Conservation (phyloP, 495 filamentous ascomycete species). For the Tetracladium setigerum region DNA sequence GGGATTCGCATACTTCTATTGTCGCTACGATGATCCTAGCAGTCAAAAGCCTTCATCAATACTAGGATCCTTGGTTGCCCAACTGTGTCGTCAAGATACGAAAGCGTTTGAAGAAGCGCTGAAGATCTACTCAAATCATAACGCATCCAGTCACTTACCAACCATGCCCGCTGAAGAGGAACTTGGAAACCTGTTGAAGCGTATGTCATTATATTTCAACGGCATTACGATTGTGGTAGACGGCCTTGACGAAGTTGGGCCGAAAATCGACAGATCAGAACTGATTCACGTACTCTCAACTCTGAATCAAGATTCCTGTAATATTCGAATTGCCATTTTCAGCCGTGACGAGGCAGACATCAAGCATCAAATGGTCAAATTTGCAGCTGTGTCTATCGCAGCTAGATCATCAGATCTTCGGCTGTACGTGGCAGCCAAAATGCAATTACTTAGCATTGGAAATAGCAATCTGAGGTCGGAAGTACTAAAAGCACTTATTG, state of each 20-base stretch:
- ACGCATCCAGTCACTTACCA: too few relatives aligned
- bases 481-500: conserved; percentile 24
- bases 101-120: too few relatives aligned
- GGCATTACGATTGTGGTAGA: conserved; percentile 23
- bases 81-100: conserved; percentile 18
- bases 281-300: conserved; percentile 10
- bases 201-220: conserved; percentile 18
- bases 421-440: conserved; percentile 28
- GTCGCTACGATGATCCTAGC: conserved; percentile 28
- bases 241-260: conserved; percentile 26
- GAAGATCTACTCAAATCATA: too few relatives aligned
- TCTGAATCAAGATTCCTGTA: conserved; percentile 8
- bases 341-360: conserved; percentile 23
- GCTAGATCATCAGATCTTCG: conserved; percentile 26
- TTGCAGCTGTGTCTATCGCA: conserved; percentile 20
- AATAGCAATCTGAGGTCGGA: conserved; percentile 23
- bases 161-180: neutral
- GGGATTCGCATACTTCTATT: conserved; percentile 33
- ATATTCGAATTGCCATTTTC: conserved; percentile 19
- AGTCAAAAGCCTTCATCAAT: conserved; percentile 24
- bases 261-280: conserved; percentile 6
- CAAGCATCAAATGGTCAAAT: conserved; percentile 15
- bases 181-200: conserved; percentile 13
- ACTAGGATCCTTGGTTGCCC: conserved; percentile 25
- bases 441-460: conserved; percentile 22